Evolutionary conservation across 176 grass and related monocot species (phyloP).

Genomic region (Chrysopogon serrulatus): DNA sequence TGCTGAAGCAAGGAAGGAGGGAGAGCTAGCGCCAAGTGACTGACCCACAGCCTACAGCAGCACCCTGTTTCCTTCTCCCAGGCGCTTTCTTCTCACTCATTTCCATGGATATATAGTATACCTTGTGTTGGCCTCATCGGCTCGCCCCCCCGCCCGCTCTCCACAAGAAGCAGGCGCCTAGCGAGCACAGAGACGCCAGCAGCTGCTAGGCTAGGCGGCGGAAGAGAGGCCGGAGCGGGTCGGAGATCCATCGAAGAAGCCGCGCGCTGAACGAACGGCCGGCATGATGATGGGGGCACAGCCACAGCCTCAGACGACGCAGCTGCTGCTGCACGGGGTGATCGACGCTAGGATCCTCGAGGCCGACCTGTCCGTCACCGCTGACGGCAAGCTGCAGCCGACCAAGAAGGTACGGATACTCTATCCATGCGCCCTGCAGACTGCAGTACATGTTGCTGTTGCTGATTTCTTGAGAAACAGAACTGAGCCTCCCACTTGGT

Average conservation of each 20-base stretch:
- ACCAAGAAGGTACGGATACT: constrained; percentile 24
- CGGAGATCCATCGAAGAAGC: background rate
- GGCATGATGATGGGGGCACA: constrained; percentile 27
- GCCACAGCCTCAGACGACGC: constrained; percentile 11
- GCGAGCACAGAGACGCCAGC: background rate
- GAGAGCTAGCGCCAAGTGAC: background rate
- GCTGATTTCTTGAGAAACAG: background rate
- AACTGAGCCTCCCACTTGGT: no score
- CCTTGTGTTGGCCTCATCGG: background rate
- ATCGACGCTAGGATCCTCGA: constrained; percentile 40
- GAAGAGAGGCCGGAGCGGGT: background rate
- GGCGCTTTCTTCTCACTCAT: background rate
- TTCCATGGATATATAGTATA: background rate
- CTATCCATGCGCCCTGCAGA: no score
- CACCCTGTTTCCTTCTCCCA: background rate
- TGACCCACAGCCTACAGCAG: background rate
- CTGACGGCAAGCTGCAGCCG: background rate
- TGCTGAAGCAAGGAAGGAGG: constrained; percentile 31
- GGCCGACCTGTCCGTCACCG: constrained; percentile 22
- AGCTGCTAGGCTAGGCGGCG: background rate
- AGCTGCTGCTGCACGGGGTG: constrained; percentile 40
- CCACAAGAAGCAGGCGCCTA: background rate
- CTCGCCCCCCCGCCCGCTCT: background rate
- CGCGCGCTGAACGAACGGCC: background rate
- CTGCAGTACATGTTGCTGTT: background rate